A percentile compares a stretch with the other conserved stretches of the same genome.
phyloP scores from a whole-genome alignment of 768 basidiomycete species.

The Leccinum uliginosum region DNA sequence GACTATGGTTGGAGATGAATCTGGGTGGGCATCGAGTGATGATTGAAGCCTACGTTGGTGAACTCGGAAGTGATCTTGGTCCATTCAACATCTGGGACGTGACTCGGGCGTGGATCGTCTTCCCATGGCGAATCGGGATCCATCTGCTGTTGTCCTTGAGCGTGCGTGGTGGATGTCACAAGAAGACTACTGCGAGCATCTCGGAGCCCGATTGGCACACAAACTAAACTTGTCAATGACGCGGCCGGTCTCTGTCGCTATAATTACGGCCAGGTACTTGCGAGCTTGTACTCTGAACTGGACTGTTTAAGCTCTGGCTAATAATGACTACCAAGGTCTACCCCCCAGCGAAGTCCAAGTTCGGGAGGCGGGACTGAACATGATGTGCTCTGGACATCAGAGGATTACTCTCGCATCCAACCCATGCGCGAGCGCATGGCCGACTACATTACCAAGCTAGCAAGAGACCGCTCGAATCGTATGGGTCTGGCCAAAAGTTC shows the following conservation, averaged over 20 bases:
- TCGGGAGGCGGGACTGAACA: background rate
- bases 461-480: slow-evolving; percentile 21
- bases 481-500: slow-evolving; percentile 8
- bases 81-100: slow-evolving; percentile 57
- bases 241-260: background rate
- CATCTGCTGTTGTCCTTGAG: slow-evolving; percentile 8
- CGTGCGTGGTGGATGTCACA: background rate
- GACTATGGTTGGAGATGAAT: slow-evolving; percentile 43
- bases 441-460: slow-evolving; percentile 10
- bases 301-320: background rate
- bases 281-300: background rate
- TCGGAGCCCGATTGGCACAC: background rate
- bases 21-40: background rate
- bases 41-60: slow-evolving; percentile 50
- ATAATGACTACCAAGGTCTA: background rate
- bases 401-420: background rate
- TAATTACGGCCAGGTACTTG: background rate
- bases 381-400: background rate
- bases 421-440: slow-evolving; percentile 14
- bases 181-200: background rate
- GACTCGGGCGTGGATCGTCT: slow-evolving; percentile 35
- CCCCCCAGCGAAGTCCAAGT: background rate
- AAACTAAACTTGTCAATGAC: background rate
- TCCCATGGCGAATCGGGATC: slow-evolving; percentile 57
- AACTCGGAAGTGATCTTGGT: slow-evolving; percentile 62